Conservation (phyloP, 305 asterid species). For the Petunia hybrid region DNA sequence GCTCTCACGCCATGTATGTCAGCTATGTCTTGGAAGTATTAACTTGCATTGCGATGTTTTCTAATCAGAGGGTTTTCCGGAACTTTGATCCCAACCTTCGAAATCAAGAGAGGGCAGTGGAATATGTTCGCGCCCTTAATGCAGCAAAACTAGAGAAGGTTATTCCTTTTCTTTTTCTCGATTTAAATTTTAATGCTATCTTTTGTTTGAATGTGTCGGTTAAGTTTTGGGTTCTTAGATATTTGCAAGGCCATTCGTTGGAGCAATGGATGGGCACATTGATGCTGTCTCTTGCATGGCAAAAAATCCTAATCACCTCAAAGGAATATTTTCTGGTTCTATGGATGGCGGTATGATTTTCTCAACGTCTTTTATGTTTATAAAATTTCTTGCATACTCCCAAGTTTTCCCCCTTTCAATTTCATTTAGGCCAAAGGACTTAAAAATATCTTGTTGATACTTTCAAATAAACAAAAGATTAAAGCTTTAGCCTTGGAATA, state of each 20-base stretch:
- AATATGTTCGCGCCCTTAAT: constrained; percentile 91
- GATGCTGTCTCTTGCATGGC: constrained; percentile 90
- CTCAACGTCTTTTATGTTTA: constrained; percentile 7
- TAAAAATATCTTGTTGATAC: background rate
- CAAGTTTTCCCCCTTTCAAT: background rate
- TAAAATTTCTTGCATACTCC: background rate
- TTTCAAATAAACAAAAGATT: background rate
- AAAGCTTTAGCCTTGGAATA: constrained; percentile 1
- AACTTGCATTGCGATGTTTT: constrained; percentile 22
- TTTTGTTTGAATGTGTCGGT: background rate
- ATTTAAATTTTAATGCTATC: background rate
- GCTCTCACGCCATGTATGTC: constrained; percentile 15
- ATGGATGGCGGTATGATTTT: constrained; percentile 78
- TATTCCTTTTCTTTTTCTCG: background rate
- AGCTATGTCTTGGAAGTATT: background rate
- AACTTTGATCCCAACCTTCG: constrained; percentile 87
- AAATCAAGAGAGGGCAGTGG: constrained; percentile 83
- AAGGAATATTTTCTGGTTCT: constrained; percentile 83
- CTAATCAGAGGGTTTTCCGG: constrained; percentile 75
- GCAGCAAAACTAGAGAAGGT: constrained; percentile 97
- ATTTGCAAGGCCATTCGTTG: constrained; percentile 83
- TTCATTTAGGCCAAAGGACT: background rate
- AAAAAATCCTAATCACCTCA: constrained; percentile 73
- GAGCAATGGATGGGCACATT: constrained; percentile 90
- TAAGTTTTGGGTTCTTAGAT: constrained; percentile 43